Base-by-base conservation (phyloP, 2,329 filamentous ascomycete species). In the Colletotrichum orchidophilum region DNA sequence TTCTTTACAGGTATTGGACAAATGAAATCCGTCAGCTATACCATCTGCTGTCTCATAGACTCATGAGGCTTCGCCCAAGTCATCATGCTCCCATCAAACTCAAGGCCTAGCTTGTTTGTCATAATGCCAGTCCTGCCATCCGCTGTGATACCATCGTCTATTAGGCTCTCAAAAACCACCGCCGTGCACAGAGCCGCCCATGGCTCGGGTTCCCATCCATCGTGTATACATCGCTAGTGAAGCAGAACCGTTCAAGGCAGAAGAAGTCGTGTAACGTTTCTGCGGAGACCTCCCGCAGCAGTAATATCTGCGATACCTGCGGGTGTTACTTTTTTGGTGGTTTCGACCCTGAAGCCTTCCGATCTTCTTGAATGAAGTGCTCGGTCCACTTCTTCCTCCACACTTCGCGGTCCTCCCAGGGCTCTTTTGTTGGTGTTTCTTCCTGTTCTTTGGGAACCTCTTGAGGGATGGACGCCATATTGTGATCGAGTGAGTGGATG, bases 351-450 rank as follows among this genome's bases (percentile, higher is more conserved):
- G 65, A 53, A n/a, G 64, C 64, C 31, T 69, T 71, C 52, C 64
- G 52, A 15, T 71, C 69, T 26, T 71, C 69, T 31, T 67, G 58
- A 42, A 59, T 21, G 18, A 71, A 71, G 33, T 71, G 58, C 26
- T 71, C 69, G 27, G 46, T 63, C 69, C 69, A 71, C 52, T 69
- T 71, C 69, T 63, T 71, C 64, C 55, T 71, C 69, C 69, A 71
- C 33, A 71, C 69, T 26, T 71, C 69, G 46, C 69, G 69, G 24
- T 71, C 69, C 53, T 71, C 69, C 69, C 69, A 71, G 5, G 69
- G 69, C 54, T 71, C 69, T 52, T 63, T 71, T n/a, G 58, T 63
- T 13, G 69, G 59, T 7, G 58, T 24, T 13, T 71, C 69, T 29
- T 71, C 69, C 58, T 71, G 69, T 33, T 71, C 69, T 53, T 71